Evolutionary conservation across 768 basidiomycete species (phyloP).

Genomic region (Auricularia sp.): DNA sequence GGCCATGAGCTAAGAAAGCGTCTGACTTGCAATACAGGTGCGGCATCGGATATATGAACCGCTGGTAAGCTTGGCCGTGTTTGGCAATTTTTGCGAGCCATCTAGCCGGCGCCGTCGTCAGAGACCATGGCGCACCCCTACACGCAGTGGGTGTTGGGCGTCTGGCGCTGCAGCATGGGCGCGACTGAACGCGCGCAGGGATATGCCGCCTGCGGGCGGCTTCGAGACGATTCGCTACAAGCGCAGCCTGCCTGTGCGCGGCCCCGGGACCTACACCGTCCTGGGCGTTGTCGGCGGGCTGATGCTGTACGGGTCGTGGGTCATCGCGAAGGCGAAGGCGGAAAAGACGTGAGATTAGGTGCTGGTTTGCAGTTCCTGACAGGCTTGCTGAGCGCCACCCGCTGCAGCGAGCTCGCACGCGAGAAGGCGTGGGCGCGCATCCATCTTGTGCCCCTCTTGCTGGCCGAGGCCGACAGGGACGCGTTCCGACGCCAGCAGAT

Average conservation of each 20-base stretch:
- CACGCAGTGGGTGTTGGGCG: constrained; percentile 42
- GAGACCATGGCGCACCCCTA: constrained; percentile 43
- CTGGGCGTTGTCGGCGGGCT: constrained; percentile 79
- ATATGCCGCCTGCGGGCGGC: constrained; percentile 91
- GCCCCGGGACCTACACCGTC: constrained; percentile 75
- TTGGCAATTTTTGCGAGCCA: neutral
- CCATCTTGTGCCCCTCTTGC: constrained; percentile 81
- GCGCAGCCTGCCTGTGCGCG: constrained; percentile 85
- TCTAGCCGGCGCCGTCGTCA: neutral
- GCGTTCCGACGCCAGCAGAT: constrained; percentile 72
- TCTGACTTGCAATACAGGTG: constrained; percentile 3
- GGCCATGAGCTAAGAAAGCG: constrained; percentile 18
- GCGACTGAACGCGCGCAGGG: constrained; percentile 38
- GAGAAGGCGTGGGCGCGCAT: constrained; percentile 95
- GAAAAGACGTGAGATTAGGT: constrained; percentile 75
- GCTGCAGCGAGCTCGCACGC: constrained; percentile 75
- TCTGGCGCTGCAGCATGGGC: constrained; percentile 12
- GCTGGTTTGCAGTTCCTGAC: constrained; percentile 27
- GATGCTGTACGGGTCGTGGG: constrained; percentile 87
- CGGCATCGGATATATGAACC: neutral
- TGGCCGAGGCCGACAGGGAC: constrained; percentile 92
- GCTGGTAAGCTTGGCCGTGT: constrained; percentile 2
- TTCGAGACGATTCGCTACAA: constrained; percentile 92
- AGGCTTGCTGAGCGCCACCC: neutral
- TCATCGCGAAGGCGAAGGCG: constrained; percentile 79